A percentile compares a stretch with the other conserved stretches of the same genome.
Evolutionary conservation across 768 basidiomycete genomes (phyloP).

Genomic region (Candolleomyces eurysporus): DNA sequence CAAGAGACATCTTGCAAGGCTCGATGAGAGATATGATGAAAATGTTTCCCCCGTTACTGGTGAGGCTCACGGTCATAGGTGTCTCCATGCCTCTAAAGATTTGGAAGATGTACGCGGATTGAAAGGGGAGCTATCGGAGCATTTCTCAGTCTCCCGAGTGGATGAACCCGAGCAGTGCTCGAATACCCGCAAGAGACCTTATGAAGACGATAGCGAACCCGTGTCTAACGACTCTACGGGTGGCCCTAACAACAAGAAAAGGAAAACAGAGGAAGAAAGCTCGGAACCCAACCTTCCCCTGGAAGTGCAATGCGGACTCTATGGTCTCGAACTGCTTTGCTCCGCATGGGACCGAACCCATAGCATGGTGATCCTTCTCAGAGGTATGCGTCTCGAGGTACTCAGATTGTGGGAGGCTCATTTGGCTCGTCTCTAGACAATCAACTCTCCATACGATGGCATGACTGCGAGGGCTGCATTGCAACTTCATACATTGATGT

Average conservation of each 20-base stretch:
- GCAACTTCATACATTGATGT: neutral
- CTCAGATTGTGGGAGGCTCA: neutral
- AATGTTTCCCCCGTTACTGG: too few species aligned
- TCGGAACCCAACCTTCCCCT: neutral
- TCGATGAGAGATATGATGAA: too few species aligned
- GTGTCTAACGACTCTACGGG: too few species aligned
- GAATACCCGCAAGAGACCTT: too few species aligned
- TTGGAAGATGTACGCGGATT: too few species aligned
- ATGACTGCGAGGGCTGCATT: constrained; percentile 2
- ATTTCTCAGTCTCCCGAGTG: too few species aligned
- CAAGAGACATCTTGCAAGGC: too few species aligned
- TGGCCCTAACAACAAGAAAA: neutral
- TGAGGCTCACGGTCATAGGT: too few species aligned
- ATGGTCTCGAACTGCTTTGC: neutral
- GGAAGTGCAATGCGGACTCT: neutral
- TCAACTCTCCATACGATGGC: neutral
- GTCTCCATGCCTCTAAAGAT: too few species aligned
- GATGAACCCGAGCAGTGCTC: too few species aligned
- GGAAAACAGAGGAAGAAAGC: neutral
- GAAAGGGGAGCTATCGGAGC: too few species aligned
- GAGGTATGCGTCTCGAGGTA: neutral
- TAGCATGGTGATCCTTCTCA: neutral
- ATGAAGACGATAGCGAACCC: too few species aligned
- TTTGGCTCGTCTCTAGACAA: neutral
- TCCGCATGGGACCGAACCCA: neutral